Conservation (phyloP, 2,329 filamentous ascomycete genomes). For the Colletotrichum kahawae region DNA sequence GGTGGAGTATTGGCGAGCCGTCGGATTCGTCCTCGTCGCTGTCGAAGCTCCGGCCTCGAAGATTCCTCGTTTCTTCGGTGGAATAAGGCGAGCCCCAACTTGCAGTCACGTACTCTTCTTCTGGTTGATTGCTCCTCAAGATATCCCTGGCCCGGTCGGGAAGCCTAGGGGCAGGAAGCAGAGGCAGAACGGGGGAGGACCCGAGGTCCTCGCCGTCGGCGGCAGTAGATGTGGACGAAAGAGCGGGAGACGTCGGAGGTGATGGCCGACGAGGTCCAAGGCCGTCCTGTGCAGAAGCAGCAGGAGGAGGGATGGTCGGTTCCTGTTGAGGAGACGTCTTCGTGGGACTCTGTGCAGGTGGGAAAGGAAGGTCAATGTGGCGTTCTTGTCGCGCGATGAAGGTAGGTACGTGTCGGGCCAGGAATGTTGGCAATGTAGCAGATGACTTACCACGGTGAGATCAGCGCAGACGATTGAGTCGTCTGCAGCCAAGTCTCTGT, state of each 20-base stretch:
- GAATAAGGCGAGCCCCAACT: slow-evolving; percentile 95
- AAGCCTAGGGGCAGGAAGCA: slow-evolving; percentile 63
- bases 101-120: slow-evolving; percentile 67
- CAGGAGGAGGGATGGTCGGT: slow-evolving; percentile 57
- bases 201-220: slow-evolving; percentile 60
- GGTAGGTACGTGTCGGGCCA: not conserved
- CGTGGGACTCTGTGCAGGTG: slow-evolving; percentile 38
- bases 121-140: slow-evolving; percentile 56
- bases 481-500: slow-evolving; percentile 65
- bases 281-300: slow-evolving; percentile 67
- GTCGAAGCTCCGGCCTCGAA: slow-evolving; percentile 57
- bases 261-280: slow-evolving; percentile 40
- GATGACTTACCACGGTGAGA: slow-evolving; percentile 56
- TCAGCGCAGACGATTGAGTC: slow-evolving; percentile 66
- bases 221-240: slow-evolving; percentile 67
- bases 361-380: slow-evolving; percentile 18
- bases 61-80: slow-evolving; percentile 58
- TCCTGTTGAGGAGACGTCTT: slow-evolving; percentile 63
- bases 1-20: slow-evolving; percentile 65
- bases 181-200: slow-evolving; percentile 62
- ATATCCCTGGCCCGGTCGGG: slow-evolving; percentile 60
- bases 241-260: slow-evolving; percentile 59
- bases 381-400: not conserved
- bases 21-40: slow-evolving; percentile 64
- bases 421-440: slow-evolving; percentile 1